These are phyloP conservation scores for Populus davidiana DNA, from an alignment of 345 rosid genomes.

Conservation along the genomic window DNA sequence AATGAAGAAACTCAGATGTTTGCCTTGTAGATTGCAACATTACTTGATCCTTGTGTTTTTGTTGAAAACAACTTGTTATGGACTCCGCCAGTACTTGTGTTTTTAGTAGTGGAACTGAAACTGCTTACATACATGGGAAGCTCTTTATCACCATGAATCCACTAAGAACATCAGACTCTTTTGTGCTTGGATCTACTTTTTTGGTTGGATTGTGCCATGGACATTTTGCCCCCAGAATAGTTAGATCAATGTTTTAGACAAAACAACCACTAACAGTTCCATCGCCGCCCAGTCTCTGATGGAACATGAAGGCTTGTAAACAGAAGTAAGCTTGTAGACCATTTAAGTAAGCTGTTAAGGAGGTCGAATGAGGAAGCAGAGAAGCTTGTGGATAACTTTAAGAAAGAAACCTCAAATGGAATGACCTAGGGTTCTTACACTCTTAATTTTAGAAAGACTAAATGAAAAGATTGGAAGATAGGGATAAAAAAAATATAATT, in stretches of 20 bases:
- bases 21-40: slow-evolving; percentile 7
- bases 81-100: slow-evolving; percentile 2
- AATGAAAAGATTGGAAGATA: too few relatives aligned
- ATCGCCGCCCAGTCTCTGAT: slow-evolving; percentile 17
- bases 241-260: neutral
- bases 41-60: slow-evolving; percentile 6
- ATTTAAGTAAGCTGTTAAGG: too few relatives aligned
- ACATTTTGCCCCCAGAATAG: neutral
- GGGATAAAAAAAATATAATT: too few relatives aligned
- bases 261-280: slow-evolving; percentile 23
- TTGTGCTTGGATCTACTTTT: neutral
- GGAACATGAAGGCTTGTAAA: neutral
- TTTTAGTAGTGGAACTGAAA: neutral
- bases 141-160: neutral
- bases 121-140: neutral
- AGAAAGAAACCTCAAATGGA: too few relatives aligned
- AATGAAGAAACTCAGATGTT: slow-evolving; percentile 35
- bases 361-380: too few relatives aligned
- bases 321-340: too few relatives aligned
- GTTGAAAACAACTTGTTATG: slow-evolving; percentile 4
- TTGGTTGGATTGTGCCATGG: neutral
- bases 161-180: neutral
- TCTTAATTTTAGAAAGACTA: too few relatives aligned
- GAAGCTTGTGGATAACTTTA: too few relatives aligned
- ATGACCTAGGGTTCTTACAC: too few relatives aligned